Evolutionary conservation across 179 eudicot species (phyloP).

Genomic region (Spinacia oleracea): DNA sequence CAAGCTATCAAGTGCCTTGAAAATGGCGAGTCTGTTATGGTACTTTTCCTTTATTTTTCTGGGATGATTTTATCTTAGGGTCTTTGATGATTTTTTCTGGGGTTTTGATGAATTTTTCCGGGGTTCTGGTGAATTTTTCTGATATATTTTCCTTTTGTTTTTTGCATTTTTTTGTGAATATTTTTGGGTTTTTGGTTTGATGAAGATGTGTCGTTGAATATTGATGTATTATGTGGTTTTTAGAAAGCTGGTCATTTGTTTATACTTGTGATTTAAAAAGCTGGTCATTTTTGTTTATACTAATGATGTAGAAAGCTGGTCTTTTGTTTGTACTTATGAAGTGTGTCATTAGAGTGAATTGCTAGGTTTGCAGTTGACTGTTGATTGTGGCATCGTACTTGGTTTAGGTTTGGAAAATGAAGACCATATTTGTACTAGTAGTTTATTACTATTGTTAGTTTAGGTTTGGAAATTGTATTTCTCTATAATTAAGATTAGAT

Average conservation of each 20-base stretch:
- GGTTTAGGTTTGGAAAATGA: background rate
- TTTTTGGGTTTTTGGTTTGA: background rate
- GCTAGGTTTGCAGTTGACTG: background rate
- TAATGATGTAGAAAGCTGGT: background rate
- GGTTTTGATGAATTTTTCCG: no score
- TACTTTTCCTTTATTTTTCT: constrained; percentile 26
- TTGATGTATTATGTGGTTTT: no score
- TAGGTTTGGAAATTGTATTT: background rate
- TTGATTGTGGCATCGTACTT: background rate
- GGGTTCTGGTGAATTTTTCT: background rate
- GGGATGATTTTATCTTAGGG: no score
- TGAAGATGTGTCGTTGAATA: background rate
- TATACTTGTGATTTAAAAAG: background rate
- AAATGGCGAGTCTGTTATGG: constrained; percentile 84
- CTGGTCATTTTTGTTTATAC: background rate
- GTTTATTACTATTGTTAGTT: background rate
- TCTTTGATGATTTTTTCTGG: background rate
- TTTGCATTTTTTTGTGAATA: no score
- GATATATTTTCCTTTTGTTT: no score
- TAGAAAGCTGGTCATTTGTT: background rate
- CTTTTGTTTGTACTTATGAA: background rate
- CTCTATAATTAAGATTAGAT: background rate
- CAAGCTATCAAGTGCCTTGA: constrained; percentile 88
- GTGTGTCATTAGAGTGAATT: background rate
- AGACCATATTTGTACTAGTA: background rate